Conservation (phyloP, 2,329 filamentous ascomycete genomes). For the Microcyclospora tardicrescens region DNA sequence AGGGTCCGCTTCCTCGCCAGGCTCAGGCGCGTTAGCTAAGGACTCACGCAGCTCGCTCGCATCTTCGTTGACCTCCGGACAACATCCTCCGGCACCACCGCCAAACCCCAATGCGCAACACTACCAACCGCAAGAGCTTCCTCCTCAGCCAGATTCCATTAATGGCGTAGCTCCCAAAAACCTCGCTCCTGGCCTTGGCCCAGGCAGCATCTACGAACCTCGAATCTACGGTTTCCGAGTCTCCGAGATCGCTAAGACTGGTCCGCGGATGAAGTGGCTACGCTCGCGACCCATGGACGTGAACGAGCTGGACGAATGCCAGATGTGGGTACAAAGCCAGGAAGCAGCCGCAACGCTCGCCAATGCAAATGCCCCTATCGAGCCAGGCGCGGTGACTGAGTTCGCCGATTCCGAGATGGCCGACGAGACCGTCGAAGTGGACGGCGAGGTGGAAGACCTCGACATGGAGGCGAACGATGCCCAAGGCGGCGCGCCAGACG, state of each 20-base stretch:
- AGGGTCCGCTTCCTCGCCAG: conserved; percentile 1
- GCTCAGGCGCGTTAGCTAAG: conserved; percentile 4
- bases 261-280: conserved; percentile 94
- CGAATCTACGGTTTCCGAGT: conserved; percentile 95
- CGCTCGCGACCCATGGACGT: conserved; percentile 70
- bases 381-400: conserved; percentile 5
- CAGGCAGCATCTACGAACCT: conserved; percentile 77
- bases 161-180: conserved; percentile 83
- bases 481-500: neutral
- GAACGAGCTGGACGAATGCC: conserved; percentile 66
- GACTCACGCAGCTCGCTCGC: conserved; percentile 17
- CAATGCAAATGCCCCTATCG: conserved; percentile 4
- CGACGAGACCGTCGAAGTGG: conserved; percentile 15
- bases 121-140: conserved; percentile 13
- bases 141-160: conserved; percentile 44
- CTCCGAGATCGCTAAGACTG: conserved; percentile 75
- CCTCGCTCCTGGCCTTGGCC: conserved; percentile 74
- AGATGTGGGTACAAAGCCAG: conserved; percentile 23
- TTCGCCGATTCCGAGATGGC: conserved; percentile 20
- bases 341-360: conserved; percentile 1
- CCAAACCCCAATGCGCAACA: conserved; percentile 5
- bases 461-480: conserved; percentile 14
- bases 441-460: conserved; percentile 18
- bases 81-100: conserved; percentile 7
- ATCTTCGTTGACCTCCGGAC: conserved; percentile 20